Percentiles rank a stretch among this genome's conserved stretches.
Conservation (phyloP, 129 eudicot genomes). For the Helianthus annuus region HanXRQr2.0-SUNRISE NC_035440.2:33004671-33005170, state of each 20-base stretch:
- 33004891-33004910: slow-evolving; percentile 82
- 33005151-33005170: slow-evolving; percentile 59
- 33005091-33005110: slow-evolving; percentile 54
- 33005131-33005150: slow-evolving; percentile 51
- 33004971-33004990: slow-evolving; percentile 86
- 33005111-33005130: slow-evolving; percentile 66
- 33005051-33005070: slow-evolving; percentile 96
- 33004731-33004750: slow-evolving; percentile 70
- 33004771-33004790: slow-evolving; percentile 87
- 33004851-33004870: slow-evolving; percentile 79
- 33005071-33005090: slow-evolving; percentile 63
- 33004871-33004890: slow-evolving; percentile 92
- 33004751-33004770: slow-evolving; percentile 74
- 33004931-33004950: slow-evolving; percentile 74
- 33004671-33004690: slow-evolving; percentile 57
- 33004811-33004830: slow-evolving; percentile 81
- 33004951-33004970: slow-evolving; percentile 76
- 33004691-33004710: slow-evolving; percentile 32
- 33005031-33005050: slow-evolving; percentile 71
- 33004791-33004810: slow-evolving; percentile 74
- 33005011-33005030: slow-evolving; percentile 92
- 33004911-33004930: slow-evolving; percentile 73
- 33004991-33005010: slow-evolving; percentile 85
- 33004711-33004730: slow-evolving; percentile 44
- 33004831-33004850: slow-evolving; percentile 61